Conservation (phyloP, 2,329 filamentous ascomycete genomes). For the Cadophora malorum region DNA sequence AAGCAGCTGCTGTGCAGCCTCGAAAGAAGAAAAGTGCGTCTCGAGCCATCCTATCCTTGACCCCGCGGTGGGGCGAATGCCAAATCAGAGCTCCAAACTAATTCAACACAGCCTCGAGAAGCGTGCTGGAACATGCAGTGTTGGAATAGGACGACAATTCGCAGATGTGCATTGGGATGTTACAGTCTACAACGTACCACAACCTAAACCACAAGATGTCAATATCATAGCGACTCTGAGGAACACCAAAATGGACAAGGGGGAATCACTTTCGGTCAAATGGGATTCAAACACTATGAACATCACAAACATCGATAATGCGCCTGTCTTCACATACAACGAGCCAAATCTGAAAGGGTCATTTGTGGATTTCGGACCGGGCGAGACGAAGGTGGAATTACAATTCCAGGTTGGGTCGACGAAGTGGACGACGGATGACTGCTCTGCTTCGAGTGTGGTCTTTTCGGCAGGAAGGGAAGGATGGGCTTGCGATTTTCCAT, state of each 20-base stretch:
- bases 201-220: conserved; percentile 27
- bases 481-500: conserved; percentile 32
- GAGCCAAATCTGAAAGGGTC: conserved; percentile 24
- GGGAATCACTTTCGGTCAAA: conserved; percentile 26
- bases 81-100: background rate
- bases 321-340: conserved; percentile 28
- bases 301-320: conserved; percentile 35
- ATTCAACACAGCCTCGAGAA: conserved; percentile 5
- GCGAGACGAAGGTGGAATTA: conserved; percentile 30
- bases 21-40: conserved; percentile 5
- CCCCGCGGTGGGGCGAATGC: conserved; percentile 4
- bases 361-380: conserved; percentile 20
- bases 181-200: conserved; percentile 31
- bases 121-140: conserved; percentile 25
- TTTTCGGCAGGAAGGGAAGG: conserved; percentile 29
- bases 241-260: conserved; percentile 30
- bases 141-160: conserved; percentile 28
- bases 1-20: conserved; percentile 15
- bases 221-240: conserved; percentile 28
- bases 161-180: conserved; percentile 28
- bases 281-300: conserved; percentile 22
- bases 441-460: conserved; percentile 30
- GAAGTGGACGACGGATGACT: conserved; percentile 29
- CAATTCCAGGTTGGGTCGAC: conserved; percentile 22
- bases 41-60: conserved; percentile 1